Percentiles rank a stretch among this genome's conserved stretches.
These are phyloP conservation scores for Phytophthora pini DNA, from an alignment of 352 stramenopile species.

Conservation along the genomic window DNA sequence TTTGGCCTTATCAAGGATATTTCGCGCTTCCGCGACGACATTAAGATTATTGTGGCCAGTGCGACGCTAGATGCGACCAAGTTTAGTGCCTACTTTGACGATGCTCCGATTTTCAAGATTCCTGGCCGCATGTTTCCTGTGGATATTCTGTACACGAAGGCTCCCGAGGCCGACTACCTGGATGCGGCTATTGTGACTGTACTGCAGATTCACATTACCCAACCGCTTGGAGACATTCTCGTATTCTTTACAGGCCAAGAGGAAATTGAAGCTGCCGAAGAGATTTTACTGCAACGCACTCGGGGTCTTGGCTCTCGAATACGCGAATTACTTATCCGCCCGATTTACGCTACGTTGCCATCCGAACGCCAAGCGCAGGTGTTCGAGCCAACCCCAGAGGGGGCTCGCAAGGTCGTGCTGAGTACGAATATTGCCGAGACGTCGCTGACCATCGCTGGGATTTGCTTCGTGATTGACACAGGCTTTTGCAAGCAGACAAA, in stretches of 20 bases:
- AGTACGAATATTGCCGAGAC: constrained; percentile 99
- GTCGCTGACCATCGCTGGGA: constrained; percentile 99
- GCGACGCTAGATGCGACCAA: constrained; percentile 98
- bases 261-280: constrained; percentile 98
- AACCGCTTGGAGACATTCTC: constrained; percentile 98
- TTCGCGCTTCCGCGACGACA: constrained; percentile 94
- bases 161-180: constrained; percentile 98
- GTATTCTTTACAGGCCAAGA: constrained; percentile 99
- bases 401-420: constrained; percentile 98
- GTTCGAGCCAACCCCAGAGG: constrained; percentile 97
- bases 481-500: constrained; percentile 99
- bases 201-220: constrained; percentile 99
- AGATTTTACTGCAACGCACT: constrained; percentile 95
- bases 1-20: constrained; percentile 99
- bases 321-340: constrained; percentile 98
- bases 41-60: constrained; percentile 98
- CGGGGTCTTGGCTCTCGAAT: constrained; percentile 96
- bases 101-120: constrained; percentile 99
- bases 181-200: constrained; percentile 98
- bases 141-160: constrained; percentile 99
- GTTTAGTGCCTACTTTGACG: constrained; percentile 99
- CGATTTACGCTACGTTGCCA: constrained; percentile 99
- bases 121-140: constrained; percentile 96
- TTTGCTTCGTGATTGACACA: constrained; percentile 99
- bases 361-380: constrained; percentile 99